Evolutionary conservation across 306 rosid species (phyloP), one percentile per base, ranked within the genome.

Genomic region (Trifolium dubium): DNA sequence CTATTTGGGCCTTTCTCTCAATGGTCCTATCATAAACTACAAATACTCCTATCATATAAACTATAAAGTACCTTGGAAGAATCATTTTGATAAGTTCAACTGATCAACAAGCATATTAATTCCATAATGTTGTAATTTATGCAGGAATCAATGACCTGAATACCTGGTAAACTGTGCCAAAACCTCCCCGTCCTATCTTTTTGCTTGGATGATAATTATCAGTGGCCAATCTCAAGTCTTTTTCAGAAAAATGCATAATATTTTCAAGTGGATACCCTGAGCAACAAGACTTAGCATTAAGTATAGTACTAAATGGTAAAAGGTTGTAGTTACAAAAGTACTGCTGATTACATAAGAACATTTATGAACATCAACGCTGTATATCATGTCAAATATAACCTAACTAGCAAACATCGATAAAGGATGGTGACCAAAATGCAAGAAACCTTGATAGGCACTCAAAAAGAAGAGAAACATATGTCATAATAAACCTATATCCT

Each of bases 81-180:
- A 72, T 64, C 67, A 29, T 44, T 17, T 56, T 29, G 49, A 28
- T 44, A 77, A 34, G 50, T 71, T 68, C 55, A 61, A 51, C 76
- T 76, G 53, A 67, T 29, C 13, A 64, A 56, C 82, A 63, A 50
- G 71, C 40, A 72, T 58, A 71, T 17, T 34, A 69, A 67, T 69
- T 71, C 79, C 67, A 61, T 31, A 59, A 46, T 44, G 11, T 46
- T 68, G 35, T 65, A 78, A 71, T 71, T 67, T 61, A 61, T 75
- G 54, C 35, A 69, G 5, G 44, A 46, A 15, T 43, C 19, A 18
- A 39, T 39, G 53, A 70, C 62, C 59, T 12, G 17, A 74, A 74
- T 92, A 95, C 99, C 98, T 83, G 86, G 83, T 87, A 92, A 77
- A 95, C 99, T 44, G 82, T 85, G 77, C 99, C 99, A 83, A 92